Evolutionary conservation across 2,329 filamentous ascomycete genomes (phyloP), one percentile per base, ranked within the genome.

Genomic region (Fonsecaea monophora): DNA sequence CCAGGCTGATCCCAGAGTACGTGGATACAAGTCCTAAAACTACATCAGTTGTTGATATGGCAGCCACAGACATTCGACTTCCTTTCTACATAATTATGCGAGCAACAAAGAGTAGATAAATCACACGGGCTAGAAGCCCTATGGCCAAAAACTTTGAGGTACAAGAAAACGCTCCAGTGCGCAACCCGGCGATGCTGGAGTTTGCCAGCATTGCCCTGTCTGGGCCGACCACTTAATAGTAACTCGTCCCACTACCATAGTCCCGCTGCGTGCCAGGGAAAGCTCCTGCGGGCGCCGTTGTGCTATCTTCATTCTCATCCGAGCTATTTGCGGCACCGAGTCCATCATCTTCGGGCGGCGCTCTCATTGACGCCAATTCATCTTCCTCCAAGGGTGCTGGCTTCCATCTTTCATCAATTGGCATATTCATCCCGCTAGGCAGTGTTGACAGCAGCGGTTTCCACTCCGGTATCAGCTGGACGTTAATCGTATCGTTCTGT

Each of bases 401-500:
- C 6, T 85, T 82, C 72, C 89, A 97, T 48, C 64, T 70, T 21
- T 72, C 70, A 9, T 68, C 64, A n/a, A 71, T 62, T 70, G 96
- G 90, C 61, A 97, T 92, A 74, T 97, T 94, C 69, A 94, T 87
- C 1, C 94, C 94, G 1, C 91, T 94, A 0, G 95, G 94, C 81
- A 98, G 90, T 68, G 87, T 89, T 6, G 91, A 86, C 4, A 96
- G 79, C 9, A 97, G 81, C 0, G 90, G 86, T 13, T 89, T 89
- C 4, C 86, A 85, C 0, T 90, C 84, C 0, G 94, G 92, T 37
- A 98, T 85, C 1, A 83, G 64, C 76, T 97, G 92, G 0, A 92
- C 90, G 67, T 94, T 92, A 73, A 97, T 89, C 88, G 92, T 96
- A 78, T 97, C 92, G 75, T 99, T 99, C 79, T 93, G 88, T 80